Evolutionary conservation across 2,329 filamentous ascomycete genomes (phyloP).

Genomic region (Aspergillus sp.): DNA sequence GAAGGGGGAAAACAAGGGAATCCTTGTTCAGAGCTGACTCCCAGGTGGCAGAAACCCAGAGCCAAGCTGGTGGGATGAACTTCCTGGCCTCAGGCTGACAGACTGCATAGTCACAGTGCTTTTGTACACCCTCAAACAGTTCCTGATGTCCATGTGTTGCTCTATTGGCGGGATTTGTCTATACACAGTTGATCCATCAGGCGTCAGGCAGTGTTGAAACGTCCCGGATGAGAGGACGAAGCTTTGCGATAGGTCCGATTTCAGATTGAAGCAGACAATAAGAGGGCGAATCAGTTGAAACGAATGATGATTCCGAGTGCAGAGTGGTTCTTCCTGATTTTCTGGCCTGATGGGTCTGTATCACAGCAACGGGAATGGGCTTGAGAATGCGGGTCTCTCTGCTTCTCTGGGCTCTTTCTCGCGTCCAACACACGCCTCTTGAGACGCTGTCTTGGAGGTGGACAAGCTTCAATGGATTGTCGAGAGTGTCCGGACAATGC

Average conservation of each 20-base stretch:
- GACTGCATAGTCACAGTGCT: not conserved
- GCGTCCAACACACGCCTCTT: not conserved
- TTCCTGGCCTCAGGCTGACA: not conserved
- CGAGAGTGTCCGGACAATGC: not conserved
- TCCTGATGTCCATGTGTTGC: not conserved
- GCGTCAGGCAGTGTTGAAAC: conserved; percentile 2
- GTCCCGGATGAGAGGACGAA: not conserved
- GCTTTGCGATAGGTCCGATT: conserved; percentile 10
- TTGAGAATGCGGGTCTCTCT: conserved; percentile 20
- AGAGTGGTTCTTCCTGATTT: not conserved
- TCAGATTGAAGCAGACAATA: not conserved
- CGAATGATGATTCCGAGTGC: not conserved
- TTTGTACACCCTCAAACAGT: not conserved
- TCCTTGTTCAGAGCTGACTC: not conserved
- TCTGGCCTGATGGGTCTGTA: not conserved
- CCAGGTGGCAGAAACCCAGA: not conserved
- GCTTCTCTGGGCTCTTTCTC: not conserved
- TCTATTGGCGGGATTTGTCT: not conserved
- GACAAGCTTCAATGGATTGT: not conserved
- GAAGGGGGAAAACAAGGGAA: not conserved
- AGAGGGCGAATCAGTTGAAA: not conserved
- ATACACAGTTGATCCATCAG: not conserved
- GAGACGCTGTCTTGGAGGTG: not conserved
- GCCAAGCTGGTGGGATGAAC: not conserved
- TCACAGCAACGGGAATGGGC: conserved; percentile 20